Evolutionary conservation across 495 filamentous ascomycete species (phyloP).

Genomic region (Tetracladium setigerum): DNA sequence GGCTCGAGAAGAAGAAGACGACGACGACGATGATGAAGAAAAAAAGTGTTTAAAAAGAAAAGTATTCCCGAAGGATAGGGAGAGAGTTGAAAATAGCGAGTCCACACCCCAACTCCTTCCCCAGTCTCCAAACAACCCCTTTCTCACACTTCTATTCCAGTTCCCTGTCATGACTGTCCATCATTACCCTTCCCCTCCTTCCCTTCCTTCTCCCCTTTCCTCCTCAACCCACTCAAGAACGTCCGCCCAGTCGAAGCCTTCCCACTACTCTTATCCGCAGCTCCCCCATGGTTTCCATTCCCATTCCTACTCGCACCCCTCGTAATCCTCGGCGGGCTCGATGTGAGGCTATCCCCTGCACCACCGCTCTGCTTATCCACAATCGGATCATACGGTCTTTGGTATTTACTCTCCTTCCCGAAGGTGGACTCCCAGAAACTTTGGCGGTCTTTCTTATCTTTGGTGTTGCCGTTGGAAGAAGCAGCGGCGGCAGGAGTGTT

Average conservation of each 20-base stretch:
- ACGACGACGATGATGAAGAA: too few species aligned
- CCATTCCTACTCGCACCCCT: slow-evolving; percentile 20
- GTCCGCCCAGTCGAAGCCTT: too few species aligned
- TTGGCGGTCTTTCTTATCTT: slow-evolving; percentile 15
- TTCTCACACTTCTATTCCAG: too few species aligned
- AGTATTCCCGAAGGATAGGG: too few species aligned
- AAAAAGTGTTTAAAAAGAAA: too few species aligned
- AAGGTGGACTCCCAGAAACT: slow-evolving; percentile 21
- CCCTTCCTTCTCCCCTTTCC: slow-evolving; percentile 28
- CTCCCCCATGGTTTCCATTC: slow-evolving; percentile 31
- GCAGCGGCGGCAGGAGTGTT: background rate
- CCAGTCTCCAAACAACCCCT: background rate
- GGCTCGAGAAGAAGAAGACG: too few species aligned
- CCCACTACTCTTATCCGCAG: background rate
- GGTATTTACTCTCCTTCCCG: slow-evolving; percentile 16
- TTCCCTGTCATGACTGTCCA: background rate
- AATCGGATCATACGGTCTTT: slow-evolving; percentile 11
- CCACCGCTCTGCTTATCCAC: background rate
- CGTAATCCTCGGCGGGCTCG: slow-evolving; percentile 12
- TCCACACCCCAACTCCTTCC: too few species aligned
- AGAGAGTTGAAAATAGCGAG: too few species aligned
- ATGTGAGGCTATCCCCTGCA: background rate
- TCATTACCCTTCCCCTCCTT: slow-evolving; percentile 20
- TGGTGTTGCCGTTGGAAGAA: background rate
- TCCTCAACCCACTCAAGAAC: slow-evolving; percentile 41